Evolutionary conservation across 306 rosid genomes (phyloP), one percentile per base, ranked within the genome.

Genomic region (Mimosa pudica): DNA sequence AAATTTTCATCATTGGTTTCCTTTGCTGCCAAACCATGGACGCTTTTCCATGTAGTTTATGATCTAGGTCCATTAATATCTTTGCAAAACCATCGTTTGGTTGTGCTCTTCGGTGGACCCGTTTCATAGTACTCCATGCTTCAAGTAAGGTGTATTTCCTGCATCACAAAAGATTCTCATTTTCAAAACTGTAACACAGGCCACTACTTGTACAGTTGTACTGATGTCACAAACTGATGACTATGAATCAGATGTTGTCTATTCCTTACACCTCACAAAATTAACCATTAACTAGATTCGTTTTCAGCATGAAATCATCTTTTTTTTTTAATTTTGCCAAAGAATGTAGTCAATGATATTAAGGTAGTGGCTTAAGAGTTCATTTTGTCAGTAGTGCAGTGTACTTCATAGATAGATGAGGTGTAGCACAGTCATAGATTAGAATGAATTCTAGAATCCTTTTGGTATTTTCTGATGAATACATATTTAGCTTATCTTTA

Each of bases 11-110:
- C 17, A 73, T 86, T 2, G 98, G 97, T 84, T 85, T 95, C 48
- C 98, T 70, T 75, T 90, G 93, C 47, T 93, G 97, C 98, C 99
- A 95, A 78, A 91, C 99, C 90, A 95, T 85, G 73, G 98, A 91
- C 49, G 86, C 89, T 82, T 84, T 89, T 30, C 99, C 99, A n/a
- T 90, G 89, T 60, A 90, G 82, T 77, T 83, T 88, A 82, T 79
- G 83, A 80, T 95, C 99, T 67, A 95, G 67, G 36, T 82, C 87
- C 72, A 80, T 11, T 42, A 95, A 79, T 65, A 81, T 74, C 83
- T 81, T 91, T 1, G 98, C 98, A 73, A 95, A 93, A 52, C 99
- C 98, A 20, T 95, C 99, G 10, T 95, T 95, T 0, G 99, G 99
- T 68, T 95, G 99, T 5, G 98, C 97, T 76, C 96, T 89, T 0